Evolutionary conservation across 345 rosid genomes (phyloP), one percentile per base, ranked within the genome.

Genomic region (Citropsis articulata): DNA sequence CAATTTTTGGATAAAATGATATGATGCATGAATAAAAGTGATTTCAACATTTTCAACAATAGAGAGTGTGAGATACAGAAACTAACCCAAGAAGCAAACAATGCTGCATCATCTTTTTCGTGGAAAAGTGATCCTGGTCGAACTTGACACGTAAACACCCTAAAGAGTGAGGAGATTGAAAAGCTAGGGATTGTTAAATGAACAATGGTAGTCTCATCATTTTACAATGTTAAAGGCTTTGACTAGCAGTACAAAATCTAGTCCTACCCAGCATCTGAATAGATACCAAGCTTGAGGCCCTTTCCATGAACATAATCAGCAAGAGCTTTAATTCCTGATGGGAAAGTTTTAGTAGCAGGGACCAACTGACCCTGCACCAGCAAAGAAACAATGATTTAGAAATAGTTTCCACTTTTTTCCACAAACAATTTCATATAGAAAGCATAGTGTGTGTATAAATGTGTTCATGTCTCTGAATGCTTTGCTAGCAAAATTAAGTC

Each of bases 241-340:
- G 67, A 69, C 24, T 31, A 59, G 67, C 38, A 27, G 76, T 56
- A 30, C 68, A 81, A 72, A 84, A 80, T 69, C 72, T 74, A 75
- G 82, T 85, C 97, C 55, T 90, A 96, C 99, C 99, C 99, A 66
- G 99, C 99, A 90, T 94, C 98, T 25, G 98, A 94, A 84, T 96
- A 96, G 75, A 96, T 91, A 78, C 99, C 99, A 78, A 96, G 99
- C 89, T 92, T 96, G 69, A 96, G 97, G 83, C 94, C 97, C 82
- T 87, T 88, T 57, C 75, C 87, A 71, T 96, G 99, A 76, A 94
- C 62, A 80, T 94, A 91, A 86, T 96, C 95, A 77, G 97, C 92
- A 75, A 96, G 90, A 81, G 87, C 79, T 87, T 91, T 92, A 69
- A 96, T 89, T 84, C 99, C 98, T 5, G 95, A 96, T 65, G 98